Evolutionary conservation across 1,139 yeast genomes (phyloP), one percentile per base, ranked within the genome.

Genomic region (Kodamaea sp.): DNA sequence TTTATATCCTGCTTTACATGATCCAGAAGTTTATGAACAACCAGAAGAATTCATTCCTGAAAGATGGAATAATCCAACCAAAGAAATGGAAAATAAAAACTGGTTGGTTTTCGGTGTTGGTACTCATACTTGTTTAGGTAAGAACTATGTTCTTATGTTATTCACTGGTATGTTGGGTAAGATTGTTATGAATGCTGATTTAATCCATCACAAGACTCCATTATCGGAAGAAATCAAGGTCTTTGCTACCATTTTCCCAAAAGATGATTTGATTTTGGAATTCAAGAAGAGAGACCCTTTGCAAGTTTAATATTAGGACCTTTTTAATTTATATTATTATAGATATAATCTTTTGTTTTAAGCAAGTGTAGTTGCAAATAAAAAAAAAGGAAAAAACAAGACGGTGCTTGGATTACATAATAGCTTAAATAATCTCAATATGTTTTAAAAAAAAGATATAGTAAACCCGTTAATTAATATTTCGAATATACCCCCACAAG

Each of bases 61-160:
- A 58, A 83, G 98, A 71, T 92, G 98, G 98, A 67, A 59, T 38
- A 58, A 59, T 40, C 60, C 76, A 9, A 57, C 69, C 37, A 63
- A 58, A 24, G 73, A 68, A 41, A 79, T 71, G 61, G 83, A 83
- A 32, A 83, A 83, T 61, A 84, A 86, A 63, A 90, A 90, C 70
- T 92, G 96, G 95, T 78, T 92, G 51, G 97, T 89, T 11, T 92
- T 92, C 56, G 98, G 98, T 45, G 82, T 95, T 39, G 98, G 98
- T 42, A 92, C 97, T 10, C 98, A 92, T 58, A 90, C 84, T 44
- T 92, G 98, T 67, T 71, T 92, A 51, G 98, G 98, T 53, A 94
- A 88, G 70, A 86, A 82, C 46, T 92, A 90, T 58, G 98, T 92
- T 42, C 73, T 86, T 78, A 82, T 88, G 79, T 78, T 90, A 50